Percentiles rank a stretch among this genome's conserved stretches.
Conservation (phyloP, 768 basidiomycete species). For the Cyathus striatus region DNA sequence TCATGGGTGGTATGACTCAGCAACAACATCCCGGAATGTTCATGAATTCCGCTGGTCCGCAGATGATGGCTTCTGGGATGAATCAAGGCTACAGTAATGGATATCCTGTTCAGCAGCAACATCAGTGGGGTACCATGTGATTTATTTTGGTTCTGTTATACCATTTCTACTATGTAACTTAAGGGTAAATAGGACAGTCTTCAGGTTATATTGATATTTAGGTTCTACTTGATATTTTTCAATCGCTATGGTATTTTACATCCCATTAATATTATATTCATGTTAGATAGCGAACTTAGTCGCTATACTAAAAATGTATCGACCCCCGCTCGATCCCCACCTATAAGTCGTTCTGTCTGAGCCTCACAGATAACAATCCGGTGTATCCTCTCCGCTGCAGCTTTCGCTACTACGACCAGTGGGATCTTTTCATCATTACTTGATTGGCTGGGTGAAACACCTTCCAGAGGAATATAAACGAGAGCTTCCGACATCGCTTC, state of each 20-base stretch:
- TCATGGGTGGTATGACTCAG: constrained; percentile 7
- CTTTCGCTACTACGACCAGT: constrained; percentile 4
- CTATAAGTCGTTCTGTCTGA: constrained; percentile 46
- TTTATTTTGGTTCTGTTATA: not conserved
- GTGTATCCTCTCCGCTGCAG: constrained; percentile 24
- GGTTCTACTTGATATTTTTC: no score
- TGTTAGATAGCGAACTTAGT: no score
- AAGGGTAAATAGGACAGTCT: no score
- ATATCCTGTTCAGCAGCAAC: not conserved
- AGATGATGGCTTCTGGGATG: not conserved
- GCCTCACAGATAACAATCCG: constrained; percentile 44
- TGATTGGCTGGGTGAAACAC: not conserved
- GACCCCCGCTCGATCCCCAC: constrained; percentile 39
- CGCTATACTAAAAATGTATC: no score
- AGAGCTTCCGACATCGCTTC: constrained; percentile 26
- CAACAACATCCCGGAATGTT: constrained; percentile 12
- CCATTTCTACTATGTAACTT: no score
- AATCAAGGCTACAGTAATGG: not conserved
- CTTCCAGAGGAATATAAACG: not conserved
- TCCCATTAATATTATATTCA: no score
- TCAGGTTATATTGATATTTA: no score
- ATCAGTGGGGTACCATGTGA: constrained; percentile 3
- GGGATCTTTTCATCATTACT: constrained; percentile 1
- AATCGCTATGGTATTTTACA: no score
- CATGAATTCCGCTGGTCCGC: not conserved